Percentiles rank a stretch among this genome's conserved stretches.
phyloP scores from a whole-genome alignment of 805 yeast species.

The Ogataea angusta region DNA sequence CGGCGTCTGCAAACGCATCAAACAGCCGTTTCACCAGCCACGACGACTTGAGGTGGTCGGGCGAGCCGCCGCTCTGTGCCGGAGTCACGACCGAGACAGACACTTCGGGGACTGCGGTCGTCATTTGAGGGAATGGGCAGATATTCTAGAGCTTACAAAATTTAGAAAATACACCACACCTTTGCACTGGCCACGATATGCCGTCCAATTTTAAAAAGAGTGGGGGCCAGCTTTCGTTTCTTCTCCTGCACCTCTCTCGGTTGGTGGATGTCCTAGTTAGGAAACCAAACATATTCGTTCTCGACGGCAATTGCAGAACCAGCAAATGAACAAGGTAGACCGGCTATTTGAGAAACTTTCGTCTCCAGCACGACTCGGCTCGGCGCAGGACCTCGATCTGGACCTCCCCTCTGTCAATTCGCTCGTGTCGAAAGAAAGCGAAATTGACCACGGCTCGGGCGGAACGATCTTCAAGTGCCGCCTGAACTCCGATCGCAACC shows the following conservation, averaged over 20 bases:
- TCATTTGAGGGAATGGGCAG: conserved; percentile 2
- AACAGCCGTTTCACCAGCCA: conserved; percentile 25
- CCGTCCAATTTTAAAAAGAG: too few species aligned
- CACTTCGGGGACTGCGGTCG: conserved; percentile 3
- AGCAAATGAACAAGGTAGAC: not conserved
- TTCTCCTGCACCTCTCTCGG: too few species aligned
- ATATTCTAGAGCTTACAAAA: not conserved
- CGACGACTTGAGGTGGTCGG: conserved; percentile 20
- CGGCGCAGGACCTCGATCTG: not conserved
- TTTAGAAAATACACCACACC: conserved; percentile 1
- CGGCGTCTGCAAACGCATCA: conserved; percentile 33
- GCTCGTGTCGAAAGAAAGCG: conserved; percentile 13
- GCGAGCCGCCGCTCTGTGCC: conserved; percentile 7
- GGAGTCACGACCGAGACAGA: conserved; percentile 18
- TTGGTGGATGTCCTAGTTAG: too few species aligned
- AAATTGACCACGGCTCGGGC: conserved; percentile 32
- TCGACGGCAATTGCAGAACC: not conserved
- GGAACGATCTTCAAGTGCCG: conserved; percentile 27
- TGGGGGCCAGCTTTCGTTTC: too few species aligned
- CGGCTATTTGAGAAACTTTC: not conserved
- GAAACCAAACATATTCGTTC: not conserved
- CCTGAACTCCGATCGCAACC: conserved; percentile 1
- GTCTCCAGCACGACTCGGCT: not conserved
- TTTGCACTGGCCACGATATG: conserved; percentile 1
- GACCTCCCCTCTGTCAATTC: conserved; percentile 12